Evolutionary conservation across 176 grass and related monocot genomes (phyloP), one percentile per base, ranked within the genome.

Genomic region (Chloris gayana): DNA sequence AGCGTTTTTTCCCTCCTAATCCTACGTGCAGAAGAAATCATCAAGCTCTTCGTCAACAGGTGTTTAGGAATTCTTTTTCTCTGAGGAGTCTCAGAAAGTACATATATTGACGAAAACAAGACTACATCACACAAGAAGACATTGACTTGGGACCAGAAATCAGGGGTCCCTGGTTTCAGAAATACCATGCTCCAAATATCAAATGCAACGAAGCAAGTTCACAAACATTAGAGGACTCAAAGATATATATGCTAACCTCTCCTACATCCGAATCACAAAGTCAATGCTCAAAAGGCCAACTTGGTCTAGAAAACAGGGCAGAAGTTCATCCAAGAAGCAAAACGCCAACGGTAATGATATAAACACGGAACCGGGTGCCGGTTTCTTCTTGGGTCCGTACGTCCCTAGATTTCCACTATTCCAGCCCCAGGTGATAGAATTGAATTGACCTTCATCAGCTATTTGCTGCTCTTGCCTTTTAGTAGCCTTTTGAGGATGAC

Each of bases 171-270:
- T 26, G 2, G 10, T 75, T 69, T 81, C 31, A 81, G 51, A 61
- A 26, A 80, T 75, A n/a, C 60, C 77, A 81, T 61, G 71, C 71
- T 75, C 63, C 21, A 19, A 64, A 63, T 42, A 69, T 76, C 31
- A 53, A 76, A n/a, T 41, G n/a, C 8, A 62, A 34, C 24, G 7
- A 11, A 74, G 27, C 83, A 71, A 38, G 41, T 77, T 78, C 30
- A 51, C 30, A 30, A 39, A 12, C 0, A 21, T 5, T 32, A 50
- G 25, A 13, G 1, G 33, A 31, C 45, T 18, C 14, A n/a, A 13
- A 3, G 24, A 44, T 27, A 69, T 44, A 1, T 22, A 69, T 38
- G 67, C 67, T 70, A 44, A 14, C 66, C 11, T 54, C 7, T 33
- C 14, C 76, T 30, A 34, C 4, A 22, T 22, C 5, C 51, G 6